phyloP scores from a whole-genome alignment of 805 yeast species.

The Teunomyces kruisii region DNA sequence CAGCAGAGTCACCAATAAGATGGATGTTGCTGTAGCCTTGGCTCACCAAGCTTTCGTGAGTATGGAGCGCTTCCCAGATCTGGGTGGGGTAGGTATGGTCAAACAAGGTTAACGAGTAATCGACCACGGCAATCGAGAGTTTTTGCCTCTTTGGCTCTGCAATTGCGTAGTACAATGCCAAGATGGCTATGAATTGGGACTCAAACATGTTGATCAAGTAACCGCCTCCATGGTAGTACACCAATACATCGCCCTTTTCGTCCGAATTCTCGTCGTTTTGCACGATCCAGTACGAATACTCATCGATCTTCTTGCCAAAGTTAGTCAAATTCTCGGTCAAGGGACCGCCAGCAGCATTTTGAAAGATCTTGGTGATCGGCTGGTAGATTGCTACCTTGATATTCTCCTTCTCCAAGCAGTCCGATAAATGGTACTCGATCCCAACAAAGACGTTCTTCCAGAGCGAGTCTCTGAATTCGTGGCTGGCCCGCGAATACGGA shows the following conservation, averaged over 20 bases:
- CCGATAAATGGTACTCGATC: conserved; percentile 26
- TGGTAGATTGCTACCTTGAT: conserved; percentile 19
- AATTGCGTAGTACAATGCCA: conserved; percentile 21
- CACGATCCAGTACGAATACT: conserved; percentile 16
- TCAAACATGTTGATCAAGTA: conserved; percentile 21
- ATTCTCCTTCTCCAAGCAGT: conserved; percentile 20
- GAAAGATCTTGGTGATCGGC: conserved; percentile 20
- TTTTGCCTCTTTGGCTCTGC: conserved; percentile 13
- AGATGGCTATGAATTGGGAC: conserved; percentile 22
- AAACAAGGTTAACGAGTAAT: conserved; percentile 23
- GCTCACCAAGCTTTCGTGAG: conserved; percentile 10
- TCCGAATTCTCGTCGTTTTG: conserved; percentile 4
- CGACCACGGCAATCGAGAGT: conserved; percentile 20
- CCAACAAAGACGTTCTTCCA: conserved; percentile 30
- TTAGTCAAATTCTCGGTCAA: conserved; percentile 8
- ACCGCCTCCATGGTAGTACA: conserved; percentile 29
- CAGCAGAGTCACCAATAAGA: conserved; percentile 22
- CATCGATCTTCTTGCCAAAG: conserved; percentile 14
- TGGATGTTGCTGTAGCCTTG: conserved; percentile 17
- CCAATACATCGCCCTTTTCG: conserved; percentile 16
- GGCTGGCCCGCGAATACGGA: conserved; percentile 23
- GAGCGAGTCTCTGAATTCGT: conserved; percentile 27
- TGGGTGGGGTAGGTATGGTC: conserved; percentile 25
- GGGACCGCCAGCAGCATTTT: conserved; percentile 12
- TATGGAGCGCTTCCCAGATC: conserved; percentile 18